A percentile compares a stretch with the other conserved stretches of the same genome.
These are phyloP conservation scores for Pseudotulostoma volvatum DNA, from an alignment of 495 filamentous ascomycete species.

Conservation along the genomic window DNA sequence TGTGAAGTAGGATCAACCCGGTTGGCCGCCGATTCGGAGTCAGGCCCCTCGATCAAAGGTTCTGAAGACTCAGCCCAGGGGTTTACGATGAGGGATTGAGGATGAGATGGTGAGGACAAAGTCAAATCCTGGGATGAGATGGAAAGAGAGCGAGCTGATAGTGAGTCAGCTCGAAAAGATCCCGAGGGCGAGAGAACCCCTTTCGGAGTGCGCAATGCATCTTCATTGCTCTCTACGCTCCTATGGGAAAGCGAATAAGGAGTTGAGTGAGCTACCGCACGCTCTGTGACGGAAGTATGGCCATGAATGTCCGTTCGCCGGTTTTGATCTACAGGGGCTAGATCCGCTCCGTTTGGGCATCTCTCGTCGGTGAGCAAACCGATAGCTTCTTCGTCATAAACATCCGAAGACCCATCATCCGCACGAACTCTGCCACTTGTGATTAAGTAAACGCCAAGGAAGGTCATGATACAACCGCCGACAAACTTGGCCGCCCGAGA, in stretches of 20 bases:
- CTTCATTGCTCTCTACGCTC: constrained; percentile 19
- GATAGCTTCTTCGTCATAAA: constrained; percentile 31
- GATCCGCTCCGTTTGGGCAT: constrained; percentile 24
- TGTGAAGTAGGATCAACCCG: constrained; percentile 15
- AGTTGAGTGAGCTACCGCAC: constrained; percentile 14
- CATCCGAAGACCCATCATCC: constrained; percentile 29
- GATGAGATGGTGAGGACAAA: constrained; percentile 5
- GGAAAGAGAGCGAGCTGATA: constrained; percentile 17
- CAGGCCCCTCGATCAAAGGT: constrained; percentile 4
- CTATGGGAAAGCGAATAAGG: constrained; percentile 20
- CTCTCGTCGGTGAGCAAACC: constrained; percentile 27
- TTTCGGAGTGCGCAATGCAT: constrained; percentile 18
- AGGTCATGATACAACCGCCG: constrained; percentile 78
- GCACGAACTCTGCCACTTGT: constrained; percentile 42
- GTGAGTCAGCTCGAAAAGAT: constrained; percentile 20
- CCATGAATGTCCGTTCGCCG: constrained; percentile 9
- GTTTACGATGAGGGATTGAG: constrained; percentile 24
- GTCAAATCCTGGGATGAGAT: constrained; percentile 8
- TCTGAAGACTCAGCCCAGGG: constrained; percentile 23
- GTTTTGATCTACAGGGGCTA: constrained; percentile 15
- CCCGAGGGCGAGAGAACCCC: constrained; percentile 19
- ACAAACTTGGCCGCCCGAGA: constrained; percentile 66
- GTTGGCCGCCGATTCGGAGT: constrained; percentile 14
- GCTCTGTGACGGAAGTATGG: constrained; percentile 7
- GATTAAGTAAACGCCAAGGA: constrained; percentile 87